A percentile compares a stretch with the other conserved stretches of the same genome.
These are phyloP conservation scores for Trypanosoma scelopori DNA, from an alignment of 208 protist species.

Conservation along the genomic window DNA sequence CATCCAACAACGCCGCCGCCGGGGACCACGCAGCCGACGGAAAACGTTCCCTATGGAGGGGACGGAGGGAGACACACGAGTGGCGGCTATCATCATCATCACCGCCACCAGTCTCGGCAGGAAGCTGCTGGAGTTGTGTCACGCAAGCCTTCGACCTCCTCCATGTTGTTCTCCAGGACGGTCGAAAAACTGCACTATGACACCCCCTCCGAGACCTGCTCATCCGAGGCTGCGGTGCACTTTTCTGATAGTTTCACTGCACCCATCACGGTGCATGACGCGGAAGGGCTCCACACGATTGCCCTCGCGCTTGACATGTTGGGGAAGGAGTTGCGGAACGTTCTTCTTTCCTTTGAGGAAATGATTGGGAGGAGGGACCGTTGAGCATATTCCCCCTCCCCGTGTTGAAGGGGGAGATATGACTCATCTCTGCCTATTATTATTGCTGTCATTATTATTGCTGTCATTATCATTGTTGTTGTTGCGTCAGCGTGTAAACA, in stretches of 20 bases:
- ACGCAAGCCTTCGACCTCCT: not conserved
- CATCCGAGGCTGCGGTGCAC: conserved; percentile 28
- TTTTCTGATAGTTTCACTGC: conserved; percentile 68
- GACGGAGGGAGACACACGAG: no score
- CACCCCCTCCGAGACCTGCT: not conserved
- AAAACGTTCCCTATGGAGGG: no score
- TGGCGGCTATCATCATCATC: no score
- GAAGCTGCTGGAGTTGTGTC: no score
- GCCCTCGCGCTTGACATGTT: conserved; percentile 70
- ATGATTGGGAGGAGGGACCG: conserved; percentile 44
- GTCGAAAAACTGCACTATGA: not conserved
- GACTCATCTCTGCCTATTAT: no score
- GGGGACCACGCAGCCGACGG: no score
- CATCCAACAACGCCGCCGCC: no score
- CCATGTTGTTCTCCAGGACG: not conserved
- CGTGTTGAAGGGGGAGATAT: no score
- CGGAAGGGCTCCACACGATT: conserved; percentile 66
- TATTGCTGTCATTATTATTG: no score
- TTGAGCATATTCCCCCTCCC: conserved; percentile 9
- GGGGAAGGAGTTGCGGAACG: conserved; percentile 57
- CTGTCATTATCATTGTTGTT: no score
- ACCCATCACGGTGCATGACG: conserved; percentile 62
- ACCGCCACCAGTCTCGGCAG: no score
- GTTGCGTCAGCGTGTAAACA: no score
- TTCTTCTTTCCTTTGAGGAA: conserved; percentile 63